Conservation (phyloP, 257 asterid genomes). For the Rubia yunnanensis region DNA sequence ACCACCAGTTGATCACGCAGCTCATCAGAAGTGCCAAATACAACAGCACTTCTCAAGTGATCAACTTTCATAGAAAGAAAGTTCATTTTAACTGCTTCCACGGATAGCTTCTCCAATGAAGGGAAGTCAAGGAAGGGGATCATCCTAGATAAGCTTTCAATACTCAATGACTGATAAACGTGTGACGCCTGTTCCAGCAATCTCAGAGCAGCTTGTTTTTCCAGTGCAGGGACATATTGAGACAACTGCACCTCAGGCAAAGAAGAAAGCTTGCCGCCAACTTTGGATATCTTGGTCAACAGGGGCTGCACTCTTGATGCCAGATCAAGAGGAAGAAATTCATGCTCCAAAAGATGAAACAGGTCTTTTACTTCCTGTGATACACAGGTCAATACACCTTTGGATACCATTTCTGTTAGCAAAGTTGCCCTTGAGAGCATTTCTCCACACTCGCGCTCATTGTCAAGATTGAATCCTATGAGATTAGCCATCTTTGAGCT, state of each 20-base stretch:
- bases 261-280: too few relatives aligned
- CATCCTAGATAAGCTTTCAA: constrained; percentile 51
- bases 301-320: too few relatives aligned
- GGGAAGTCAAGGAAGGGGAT: constrained; percentile 66
- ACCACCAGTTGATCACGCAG: constrained; percentile 47
- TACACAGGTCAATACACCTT: constrained; percentile 78
- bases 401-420: constrained; percentile 68
- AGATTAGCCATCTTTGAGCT: too few relatives aligned
- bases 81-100: constrained; percentile 65
- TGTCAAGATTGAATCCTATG: too few relatives aligned
- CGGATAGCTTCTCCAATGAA: constrained; percentile 62
- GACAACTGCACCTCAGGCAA: too few relatives aligned
- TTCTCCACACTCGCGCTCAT: too few relatives aligned
- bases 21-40: constrained; percentile 66
- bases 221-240: constrained; percentile 71
- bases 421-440: constrained; percentile 72
- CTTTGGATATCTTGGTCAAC: too few relatives aligned
- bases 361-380: constrained; percentile 85
- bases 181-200: constrained; percentile 80
- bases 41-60: too few relatives aligned
- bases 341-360: constrained; percentile 44
- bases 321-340: too few relatives aligned
- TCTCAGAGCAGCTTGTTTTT: constrained; percentile 73
- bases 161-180: constrained; percentile 67
- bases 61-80: too few relatives aligned